phyloP scores from a whole-genome alignment of 805 yeast genomes.

The Wickerhamomyces chaumierensis region DNA sequence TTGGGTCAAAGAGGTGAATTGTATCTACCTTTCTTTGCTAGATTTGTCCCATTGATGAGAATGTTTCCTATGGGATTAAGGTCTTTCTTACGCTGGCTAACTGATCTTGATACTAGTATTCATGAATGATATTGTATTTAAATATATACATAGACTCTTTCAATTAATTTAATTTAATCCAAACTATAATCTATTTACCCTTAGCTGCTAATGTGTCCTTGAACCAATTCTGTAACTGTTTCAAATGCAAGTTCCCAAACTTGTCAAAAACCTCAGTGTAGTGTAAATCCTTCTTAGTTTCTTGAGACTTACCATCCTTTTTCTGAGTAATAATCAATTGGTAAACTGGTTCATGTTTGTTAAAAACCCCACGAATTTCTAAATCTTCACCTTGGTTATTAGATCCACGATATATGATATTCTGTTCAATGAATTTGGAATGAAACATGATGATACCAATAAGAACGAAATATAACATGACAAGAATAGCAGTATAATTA shows the following conservation, averaged over 20 bases:
- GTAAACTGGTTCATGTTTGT: slow-evolving; percentile 35
- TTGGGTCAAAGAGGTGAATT: slow-evolving; percentile 63
- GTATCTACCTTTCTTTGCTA: slow-evolving; percentile 62
- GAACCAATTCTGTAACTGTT: slow-evolving; percentile 27
- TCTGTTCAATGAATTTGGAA: slow-evolving; percentile 25
- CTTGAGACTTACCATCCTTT: slow-evolving; percentile 9
- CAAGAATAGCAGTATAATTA: slow-evolving; percentile 26
- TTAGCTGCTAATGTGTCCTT: slow-evolving; percentile 13
- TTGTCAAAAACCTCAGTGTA: slow-evolving; percentile 26
- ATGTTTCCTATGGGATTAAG: slow-evolving; percentile 53
- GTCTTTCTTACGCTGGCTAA: slow-evolving; percentile 29
- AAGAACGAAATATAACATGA: slow-evolving; percentile 29
- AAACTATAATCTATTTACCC: slow-evolving; percentile 15
- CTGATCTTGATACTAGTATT: slow-evolving; percentile 52
- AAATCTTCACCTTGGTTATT: slow-evolving; percentile 19
- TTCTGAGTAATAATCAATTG: slow-evolving; percentile 24
- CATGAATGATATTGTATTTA: neutral
- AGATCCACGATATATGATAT: slow-evolving; percentile 33
- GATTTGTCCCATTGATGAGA: slow-evolving; percentile 56
- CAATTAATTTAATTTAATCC: too few species aligned
- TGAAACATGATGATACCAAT: slow-evolving; percentile 28
- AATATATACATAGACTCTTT: slow-evolving; percentile 5
- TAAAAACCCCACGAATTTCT: slow-evolving; percentile 21
- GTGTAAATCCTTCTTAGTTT: slow-evolving; percentile 12
- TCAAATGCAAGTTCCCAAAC: slow-evolving; percentile 32